Evolutionary conservation across 2,329 filamentous ascomycete genomes (phyloP).

Genomic region (Fusarium irregulare): DNA sequence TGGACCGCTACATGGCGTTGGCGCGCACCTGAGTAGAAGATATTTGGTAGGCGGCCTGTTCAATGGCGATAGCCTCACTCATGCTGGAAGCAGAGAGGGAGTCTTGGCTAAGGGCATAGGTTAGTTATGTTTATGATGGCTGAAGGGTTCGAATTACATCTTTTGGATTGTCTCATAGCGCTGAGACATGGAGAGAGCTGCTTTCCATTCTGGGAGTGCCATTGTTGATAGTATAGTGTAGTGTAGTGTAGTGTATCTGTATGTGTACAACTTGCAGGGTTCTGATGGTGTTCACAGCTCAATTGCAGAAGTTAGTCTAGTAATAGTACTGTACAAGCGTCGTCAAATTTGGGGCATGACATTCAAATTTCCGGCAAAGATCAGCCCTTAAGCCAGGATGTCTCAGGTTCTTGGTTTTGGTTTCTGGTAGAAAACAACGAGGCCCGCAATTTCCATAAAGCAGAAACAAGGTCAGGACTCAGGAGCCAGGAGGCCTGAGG

Average conservation of each 20-base stretch:
- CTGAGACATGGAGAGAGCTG: constrained; percentile 65
- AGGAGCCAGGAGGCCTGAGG: constrained; percentile 2
- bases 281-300: constrained; percentile 7
- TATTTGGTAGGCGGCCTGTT: constrained; percentile 71
- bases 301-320: constrained; percentile 1
- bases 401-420: constrained; percentile 17
- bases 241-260: neutral
- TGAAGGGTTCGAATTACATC: constrained; percentile 44
- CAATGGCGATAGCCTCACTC: constrained; percentile 69
- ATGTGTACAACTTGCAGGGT: neutral
- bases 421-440: constrained; percentile 9
- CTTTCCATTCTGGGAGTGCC: constrained; percentile 58
- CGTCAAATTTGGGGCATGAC: constrained; percentile 1
- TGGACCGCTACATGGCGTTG: constrained; percentile 27
- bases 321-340: constrained; percentile 5
- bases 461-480: constrained; percentile 33
- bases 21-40: constrained; percentile 67
- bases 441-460: constrained; percentile 32
- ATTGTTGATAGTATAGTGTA: constrained; percentile 25
- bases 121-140: neutral
- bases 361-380: constrained; percentile 23
- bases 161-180: constrained; percentile 72
- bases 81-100: constrained; percentile 47
- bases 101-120: constrained; percentile 45
- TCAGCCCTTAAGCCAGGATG: constrained; percentile 23